Evolutionary conservation across 495 filamentous ascomycete genomes (phyloP), one percentile per base, ranked within the genome.

Genomic region (Aspergillus steynii): DNA sequence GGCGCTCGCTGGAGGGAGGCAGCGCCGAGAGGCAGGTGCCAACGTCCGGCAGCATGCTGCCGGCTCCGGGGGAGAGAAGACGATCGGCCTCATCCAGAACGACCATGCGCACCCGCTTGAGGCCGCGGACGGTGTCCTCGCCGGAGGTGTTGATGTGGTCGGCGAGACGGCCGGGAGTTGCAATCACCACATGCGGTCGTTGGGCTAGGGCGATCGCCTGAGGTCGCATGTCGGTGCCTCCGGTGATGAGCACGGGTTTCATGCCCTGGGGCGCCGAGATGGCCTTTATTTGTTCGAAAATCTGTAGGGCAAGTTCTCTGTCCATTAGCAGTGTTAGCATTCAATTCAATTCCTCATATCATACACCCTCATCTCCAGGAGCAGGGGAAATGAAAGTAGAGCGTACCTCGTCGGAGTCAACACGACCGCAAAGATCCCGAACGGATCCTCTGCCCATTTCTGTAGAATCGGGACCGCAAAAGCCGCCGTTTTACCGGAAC

Each of bases 401-500:
- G 68, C 67, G 58, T 79, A 89, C 88, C 88, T 83, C 32, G 94
- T 98, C 2, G 94, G 93, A 0, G 95, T 99, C 62, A 99, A 77
- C 20, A 99, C 83, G 8, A 99, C 72, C 12, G 88, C 95, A 75
- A 88, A 99, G 67, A 97, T 92, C 42, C 92, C 96, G 60, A 88
- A 84, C 7, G 95, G 95, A 80, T 99, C 93, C 72, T 89, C 82
- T 3, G 95, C 86, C 95, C 93, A 98, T 74, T 87, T 87, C 69
- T 97, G 94, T 54, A 98, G 77, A 52, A 99, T 95, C 15, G 95
- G 95, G 8, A 90, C 91, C 12, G 93, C 88, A 76, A 99, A 99
- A 37, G 95, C 93, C 48, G 97, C 86, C n/a, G 95, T 99, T 79
- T 99, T 99, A 71, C 95, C 95, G n/a, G 94, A 97, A 77, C 95